These are phyloP conservation scores for Chytriomyces confervae DNA, from an alignment of 192 early-diverging fungal genomes.

Conservation along the genomic window DNA sequence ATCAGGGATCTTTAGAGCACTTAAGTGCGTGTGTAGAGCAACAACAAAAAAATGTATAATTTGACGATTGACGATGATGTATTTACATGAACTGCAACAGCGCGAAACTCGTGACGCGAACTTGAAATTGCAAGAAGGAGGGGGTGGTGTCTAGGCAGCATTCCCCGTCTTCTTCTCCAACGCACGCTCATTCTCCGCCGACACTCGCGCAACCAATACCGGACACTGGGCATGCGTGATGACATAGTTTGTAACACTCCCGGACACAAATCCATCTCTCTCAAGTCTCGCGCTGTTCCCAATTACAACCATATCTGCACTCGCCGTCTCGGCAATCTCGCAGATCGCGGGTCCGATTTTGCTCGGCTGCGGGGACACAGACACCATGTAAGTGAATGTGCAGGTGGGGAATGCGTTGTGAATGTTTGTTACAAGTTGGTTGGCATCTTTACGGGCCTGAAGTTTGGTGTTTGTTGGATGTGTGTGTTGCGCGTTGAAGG, in stretches of 20 bases:
- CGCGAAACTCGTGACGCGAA: too few relatives aligned
- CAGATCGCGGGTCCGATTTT: conserved; percentile 40
- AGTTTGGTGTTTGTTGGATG: conserved; percentile 34
- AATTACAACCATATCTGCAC: conserved; percentile 48
- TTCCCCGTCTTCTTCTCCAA: background rate
- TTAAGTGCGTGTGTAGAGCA: background rate
- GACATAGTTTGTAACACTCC: conserved; percentile 44
- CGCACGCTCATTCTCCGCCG: conserved; percentile 23
- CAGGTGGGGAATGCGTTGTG: conserved; percentile 41
- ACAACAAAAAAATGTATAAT: too few relatives aligned
- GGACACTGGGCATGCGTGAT: conserved; percentile 43
- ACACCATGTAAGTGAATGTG: conserved; percentile 30
- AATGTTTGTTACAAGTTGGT: conserved; percentile 46
- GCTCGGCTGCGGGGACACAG: background rate
- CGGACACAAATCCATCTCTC: conserved; percentile 46
- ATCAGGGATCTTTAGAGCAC: conserved; percentile 15
- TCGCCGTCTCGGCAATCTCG: conserved; percentile 41
- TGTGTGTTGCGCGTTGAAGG: background rate
- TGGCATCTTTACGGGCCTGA: conserved; percentile 44
- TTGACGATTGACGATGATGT: too few relatives aligned
- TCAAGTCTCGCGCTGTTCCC: conserved; percentile 50
- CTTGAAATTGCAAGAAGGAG: too few relatives aligned
- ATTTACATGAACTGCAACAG: too few relatives aligned
- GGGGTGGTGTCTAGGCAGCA: too few relatives aligned
- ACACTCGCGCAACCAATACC: conserved; percentile 47